Base-by-base conservation (phyloP, 441 rosid genomes). In the California macrophylla region DNA sequence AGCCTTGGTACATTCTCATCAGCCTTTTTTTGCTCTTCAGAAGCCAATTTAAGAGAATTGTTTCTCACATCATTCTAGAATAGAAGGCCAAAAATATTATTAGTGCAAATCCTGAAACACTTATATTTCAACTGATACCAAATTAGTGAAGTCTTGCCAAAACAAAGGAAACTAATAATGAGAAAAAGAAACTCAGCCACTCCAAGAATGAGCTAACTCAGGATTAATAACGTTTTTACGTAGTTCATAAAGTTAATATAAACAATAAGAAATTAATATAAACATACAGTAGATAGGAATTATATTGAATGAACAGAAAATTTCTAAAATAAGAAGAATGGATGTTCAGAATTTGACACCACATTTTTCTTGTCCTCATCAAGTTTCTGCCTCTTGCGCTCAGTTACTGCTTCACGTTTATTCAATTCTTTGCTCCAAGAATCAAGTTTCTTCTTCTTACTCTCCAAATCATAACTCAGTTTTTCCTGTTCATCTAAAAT, bases 321-420 rank as follows among this genome's bases (percentile, higher is more conserved):
- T 6, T 3, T 50, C 21, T 4, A 16, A 47, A n/a, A 50, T n/a
- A 16, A 50, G 15, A 30, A 21, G 64, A 62, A 5, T 68, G 8
- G 68, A 71, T 34, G 32, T 12, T 45, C 21, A 16, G 26, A 52
- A 56, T 64, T n/a, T 6, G 24, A 52, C 24, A 52, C 21, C 77
- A 91, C 97, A 89, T 84, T 85, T 78, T 78, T 75, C 85, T 77
- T 91, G 21, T 91, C 97, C 73, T 88, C 96, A 60, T 88, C 89
- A 76, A 88, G 96, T 80, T 84, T 86, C 76, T 85, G 86, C 68
- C 89, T 85, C 77, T 93, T 96, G 34, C 85, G 84, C 79, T 87
- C 98, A 62, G 96, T 91, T 26, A 88, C 60, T n/a, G 91, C 84
- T 82, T 89, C 96, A 24, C 86, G 85, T 69, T 88, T 91, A 70